These are phyloP conservation scores for Mediolabrus comicus DNA, from an alignment of 108 stramenopile species.

Conservation along the genomic window DNA sequence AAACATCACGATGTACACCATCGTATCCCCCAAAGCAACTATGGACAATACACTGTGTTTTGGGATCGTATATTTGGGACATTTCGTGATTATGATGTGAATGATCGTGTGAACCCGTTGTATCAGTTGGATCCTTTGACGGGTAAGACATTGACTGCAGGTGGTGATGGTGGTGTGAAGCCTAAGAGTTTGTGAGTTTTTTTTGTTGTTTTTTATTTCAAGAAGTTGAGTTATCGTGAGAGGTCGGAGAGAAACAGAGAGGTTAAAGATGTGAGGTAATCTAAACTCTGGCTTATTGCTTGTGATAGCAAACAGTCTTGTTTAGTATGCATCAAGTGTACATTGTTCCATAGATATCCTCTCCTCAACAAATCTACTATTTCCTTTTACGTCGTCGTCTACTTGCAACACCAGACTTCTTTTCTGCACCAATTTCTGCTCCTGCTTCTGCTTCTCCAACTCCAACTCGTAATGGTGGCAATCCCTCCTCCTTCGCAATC, in stretches of 20 bases:
- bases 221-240: too few relatives aligned
- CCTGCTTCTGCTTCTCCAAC: conserved; percentile 4
- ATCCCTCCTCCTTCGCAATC: conserved; percentile 8
- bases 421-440: neutral
- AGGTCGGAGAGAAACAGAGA: too few relatives aligned
- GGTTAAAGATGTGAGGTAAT: too few relatives aligned
- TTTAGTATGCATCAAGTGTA: too few relatives aligned
- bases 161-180: neutral
- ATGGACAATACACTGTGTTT: conserved; percentile 96
- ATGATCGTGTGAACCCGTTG: conserved; percentile 77
- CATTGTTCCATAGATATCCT: too few relatives aligned
- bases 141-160: conserved; percentile 28
- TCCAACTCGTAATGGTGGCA: conserved; percentile 32
- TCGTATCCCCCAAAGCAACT: conserved; percentile 94
- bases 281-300: too few relatives aligned
- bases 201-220: too few relatives aligned
- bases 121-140: conserved; percentile 71
- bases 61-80: conserved; percentile 93
- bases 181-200: too few relatives aligned
- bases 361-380: too few relatives aligned
- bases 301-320: too few relatives aligned
- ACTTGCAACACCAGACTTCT: neutral
- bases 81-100: conserved; percentile 71
- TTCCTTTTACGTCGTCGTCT: neutral
- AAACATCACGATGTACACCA: conserved; percentile 97